Evolutionary conservation across 306 rosid genomes (phyloP).

Genomic region (Corylus americana): DNA sequence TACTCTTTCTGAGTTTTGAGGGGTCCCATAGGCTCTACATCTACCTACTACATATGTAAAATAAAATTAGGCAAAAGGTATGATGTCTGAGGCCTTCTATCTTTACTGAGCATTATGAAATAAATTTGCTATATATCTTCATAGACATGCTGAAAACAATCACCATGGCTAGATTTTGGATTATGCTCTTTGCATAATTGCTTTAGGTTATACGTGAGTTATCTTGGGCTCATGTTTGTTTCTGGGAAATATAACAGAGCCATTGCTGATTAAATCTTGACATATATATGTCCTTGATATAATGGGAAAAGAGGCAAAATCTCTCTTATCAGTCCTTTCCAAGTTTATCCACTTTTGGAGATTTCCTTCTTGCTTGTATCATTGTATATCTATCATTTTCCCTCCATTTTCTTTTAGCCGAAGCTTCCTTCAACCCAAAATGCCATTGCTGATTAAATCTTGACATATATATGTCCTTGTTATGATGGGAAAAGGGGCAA

Average conservation of each 20-base stretch:
- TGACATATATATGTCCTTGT: too few species aligned
- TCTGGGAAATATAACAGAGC: background rate
- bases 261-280: background rate
- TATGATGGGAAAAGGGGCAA: background rate
- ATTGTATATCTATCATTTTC: background rate
- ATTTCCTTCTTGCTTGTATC: background rate
- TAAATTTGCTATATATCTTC: background rate
- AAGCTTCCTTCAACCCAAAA: background rate
- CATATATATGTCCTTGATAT: background rate
- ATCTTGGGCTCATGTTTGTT: background rate
- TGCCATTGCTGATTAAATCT: too few species aligned
- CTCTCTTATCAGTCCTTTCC: background rate
- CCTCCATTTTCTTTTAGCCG: background rate
- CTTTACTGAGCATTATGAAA: background rate
- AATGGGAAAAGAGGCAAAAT: background rate
- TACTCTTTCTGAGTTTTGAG: background rate
- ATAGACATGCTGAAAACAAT: background rate
- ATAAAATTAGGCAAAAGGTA: background rate
- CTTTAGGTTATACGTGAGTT: background rate
- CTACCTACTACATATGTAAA: too few species aligned
- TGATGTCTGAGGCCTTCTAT: background rate
- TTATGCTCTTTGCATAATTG: background rate
- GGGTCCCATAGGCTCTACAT: too few species aligned
- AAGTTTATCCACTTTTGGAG: background rate
- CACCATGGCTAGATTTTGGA: background rate